phyloP scores from a whole-genome alignment of 306 rosid species.

The Myrica gale region DNA sequence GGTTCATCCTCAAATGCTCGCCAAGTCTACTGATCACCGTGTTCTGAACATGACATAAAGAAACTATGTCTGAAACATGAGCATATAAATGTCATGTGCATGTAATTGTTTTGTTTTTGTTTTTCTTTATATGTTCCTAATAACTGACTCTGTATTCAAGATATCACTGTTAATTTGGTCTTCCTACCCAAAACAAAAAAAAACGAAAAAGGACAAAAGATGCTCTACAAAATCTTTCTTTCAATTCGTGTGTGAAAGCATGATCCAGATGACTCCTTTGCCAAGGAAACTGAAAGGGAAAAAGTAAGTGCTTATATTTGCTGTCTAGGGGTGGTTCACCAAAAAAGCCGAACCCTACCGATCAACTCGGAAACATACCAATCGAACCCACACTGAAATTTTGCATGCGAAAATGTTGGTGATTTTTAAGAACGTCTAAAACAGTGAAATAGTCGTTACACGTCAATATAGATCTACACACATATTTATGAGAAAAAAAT shows the following conservation, averaged over 20 bases:
- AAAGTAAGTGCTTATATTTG: background rate
- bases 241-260: slow-evolving; percentile 1
- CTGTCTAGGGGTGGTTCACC: background rate
- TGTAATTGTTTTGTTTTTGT: background rate
- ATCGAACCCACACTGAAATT: no score
- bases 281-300: slow-evolving; percentile 30
- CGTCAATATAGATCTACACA: no score
- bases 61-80: background rate
- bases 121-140: background rate
- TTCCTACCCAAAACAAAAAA: no score
- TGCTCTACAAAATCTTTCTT: background rate
- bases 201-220: background rate
- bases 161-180: no score
- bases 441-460: no score
- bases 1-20: background rate
- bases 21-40: background rate
- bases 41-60: background rate
- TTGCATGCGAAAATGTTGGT: no score
- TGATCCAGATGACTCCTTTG: slow-evolving; percentile 22
- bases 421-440: no score
- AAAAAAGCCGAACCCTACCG: no score
- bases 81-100: background rate
- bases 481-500: no score
- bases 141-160: no score
- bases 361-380: no score